A percentile compares a stretch with the other conserved stretches of the same genome.
These are phyloP conservation scores for Arthroderma sp. DNA, from an alignment of 2,329 filamentous ascomycete genomes.

Conservation along the genomic window DNA sequence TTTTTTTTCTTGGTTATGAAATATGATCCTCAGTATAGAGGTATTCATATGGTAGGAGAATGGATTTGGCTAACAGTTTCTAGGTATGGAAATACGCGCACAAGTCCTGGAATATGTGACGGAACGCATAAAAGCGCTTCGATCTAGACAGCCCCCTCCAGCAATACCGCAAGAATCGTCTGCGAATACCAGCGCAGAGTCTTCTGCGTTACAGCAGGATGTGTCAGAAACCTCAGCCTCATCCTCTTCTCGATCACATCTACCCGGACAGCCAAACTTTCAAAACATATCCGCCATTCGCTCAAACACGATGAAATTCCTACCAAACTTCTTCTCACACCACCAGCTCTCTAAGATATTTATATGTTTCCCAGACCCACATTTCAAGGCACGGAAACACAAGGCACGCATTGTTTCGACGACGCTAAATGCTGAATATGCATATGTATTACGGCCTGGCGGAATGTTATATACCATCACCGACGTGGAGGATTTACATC, in stretches of 20 bases:
- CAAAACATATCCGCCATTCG: constrained; percentile 83
- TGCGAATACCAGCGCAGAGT: constrained; percentile 1
- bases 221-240: background rate
- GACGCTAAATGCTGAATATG: constrained; percentile 85
- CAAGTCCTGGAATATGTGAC: constrained; percentile 86
- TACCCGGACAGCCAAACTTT: constrained; percentile 37
- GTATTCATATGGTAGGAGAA: background rate
- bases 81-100: constrained; percentile 82
- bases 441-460: constrained; percentile 69
- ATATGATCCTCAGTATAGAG: background rate
- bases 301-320: constrained; percentile 96
- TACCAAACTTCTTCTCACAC: constrained; percentile 90
- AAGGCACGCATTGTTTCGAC: constrained; percentile 89
- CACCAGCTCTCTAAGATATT: constrained; percentile 81
- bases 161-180: constrained; percentile 7
- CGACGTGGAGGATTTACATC: constrained; percentile 84
- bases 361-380: constrained; percentile 95
- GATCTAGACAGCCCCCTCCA: constrained; percentile 36
- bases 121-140: constrained; percentile 71
- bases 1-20: background rate
- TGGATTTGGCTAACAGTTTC: background rate
- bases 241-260: background rate
- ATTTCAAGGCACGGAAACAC: constrained; percentile 96
- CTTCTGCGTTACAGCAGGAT: background rate
- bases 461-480: constrained; percentile 94